phyloP scores from a whole-genome alignment of 2,329 filamentous ascomycete species.

The Pyrenophora graminea region DNA sequence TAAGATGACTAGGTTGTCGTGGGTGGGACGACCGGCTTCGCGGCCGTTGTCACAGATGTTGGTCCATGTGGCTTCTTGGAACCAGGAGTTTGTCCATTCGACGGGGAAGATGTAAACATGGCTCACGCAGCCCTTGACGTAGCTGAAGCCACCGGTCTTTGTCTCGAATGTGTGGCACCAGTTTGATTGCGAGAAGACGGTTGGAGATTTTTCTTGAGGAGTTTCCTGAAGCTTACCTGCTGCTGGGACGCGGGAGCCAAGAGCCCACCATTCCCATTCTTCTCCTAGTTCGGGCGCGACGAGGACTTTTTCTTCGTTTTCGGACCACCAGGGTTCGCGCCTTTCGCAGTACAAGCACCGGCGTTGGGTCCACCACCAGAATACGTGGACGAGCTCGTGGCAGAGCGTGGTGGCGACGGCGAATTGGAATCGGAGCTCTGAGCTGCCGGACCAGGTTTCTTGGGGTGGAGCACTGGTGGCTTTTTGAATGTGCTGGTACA shows the following conservation, averaged over 20 bases:
- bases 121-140: neutral
- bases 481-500: too few relatives aligned
- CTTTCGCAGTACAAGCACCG: neutral
- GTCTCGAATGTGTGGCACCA: neutral
- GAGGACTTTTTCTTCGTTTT: neutral
- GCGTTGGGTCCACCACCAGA: neutral
- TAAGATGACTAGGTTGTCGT: neutral
- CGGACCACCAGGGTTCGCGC: neutral
- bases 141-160: neutral
- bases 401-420: neutral
- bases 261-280: neutral
- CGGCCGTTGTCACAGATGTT: neutral
- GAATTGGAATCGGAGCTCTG: conserved; percentile 1
- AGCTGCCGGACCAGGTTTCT: neutral
- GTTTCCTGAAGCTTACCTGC: neutral
- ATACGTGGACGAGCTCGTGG: conserved; percentile 3
- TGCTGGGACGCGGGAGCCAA: neutral
- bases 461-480: neutral
- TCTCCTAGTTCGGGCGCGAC: neutral
- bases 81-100: neutral
- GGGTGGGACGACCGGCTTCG: neutral
- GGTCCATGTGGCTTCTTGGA: neutral
- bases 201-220: neutral
- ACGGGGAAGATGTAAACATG: neutral
- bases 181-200: neutral